Conservation (phyloP, 257 asterid genomes). For the Lantana camara region DNA sequence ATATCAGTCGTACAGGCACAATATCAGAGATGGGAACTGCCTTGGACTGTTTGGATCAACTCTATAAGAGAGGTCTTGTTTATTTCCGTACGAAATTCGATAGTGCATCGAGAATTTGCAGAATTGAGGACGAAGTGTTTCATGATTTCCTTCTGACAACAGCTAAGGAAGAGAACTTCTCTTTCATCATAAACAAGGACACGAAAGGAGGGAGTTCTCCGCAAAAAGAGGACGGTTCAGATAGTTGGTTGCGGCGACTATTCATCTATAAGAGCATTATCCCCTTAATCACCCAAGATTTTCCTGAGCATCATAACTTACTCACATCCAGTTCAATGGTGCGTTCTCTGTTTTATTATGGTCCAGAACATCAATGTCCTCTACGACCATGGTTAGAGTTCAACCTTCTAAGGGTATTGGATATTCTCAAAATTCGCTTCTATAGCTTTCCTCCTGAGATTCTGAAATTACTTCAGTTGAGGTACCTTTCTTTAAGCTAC, state of each 20-base stretch:
- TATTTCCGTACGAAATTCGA: no score
- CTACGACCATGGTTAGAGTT: not conserved
- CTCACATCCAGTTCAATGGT: not conserved
- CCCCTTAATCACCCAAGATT: not conserved
- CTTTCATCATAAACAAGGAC: not conserved
- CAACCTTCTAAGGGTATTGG: constrained; percentile 22
- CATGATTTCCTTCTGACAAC: not conserved
- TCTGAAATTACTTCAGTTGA: constrained; percentile 5
- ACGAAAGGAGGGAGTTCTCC: not conserved
- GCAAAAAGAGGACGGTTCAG: not conserved
- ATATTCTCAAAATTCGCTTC: constrained; percentile 2
- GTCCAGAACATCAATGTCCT: not conserved
- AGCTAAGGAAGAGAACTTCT: constrained; percentile 21
- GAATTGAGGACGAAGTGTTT: constrained; percentile 2
- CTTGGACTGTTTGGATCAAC: constrained; percentile 10
- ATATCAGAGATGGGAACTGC: no score
- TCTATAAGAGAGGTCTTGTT: constrained; percentile 7
- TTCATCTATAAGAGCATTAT: not conserved
- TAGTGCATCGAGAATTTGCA: not conserved
- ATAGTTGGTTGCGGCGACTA: not conserved
- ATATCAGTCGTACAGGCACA: not conserved
- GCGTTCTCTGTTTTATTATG: constrained; percentile 20
- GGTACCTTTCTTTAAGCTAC: constrained; percentile 26
- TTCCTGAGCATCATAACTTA: no score
- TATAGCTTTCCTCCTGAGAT: constrained; percentile 6